These are phyloP conservation scores for Xylariales sp. DNA, from an alignment of 2,329 filamentous ascomycete species.

Conservation along the genomic window DNA sequence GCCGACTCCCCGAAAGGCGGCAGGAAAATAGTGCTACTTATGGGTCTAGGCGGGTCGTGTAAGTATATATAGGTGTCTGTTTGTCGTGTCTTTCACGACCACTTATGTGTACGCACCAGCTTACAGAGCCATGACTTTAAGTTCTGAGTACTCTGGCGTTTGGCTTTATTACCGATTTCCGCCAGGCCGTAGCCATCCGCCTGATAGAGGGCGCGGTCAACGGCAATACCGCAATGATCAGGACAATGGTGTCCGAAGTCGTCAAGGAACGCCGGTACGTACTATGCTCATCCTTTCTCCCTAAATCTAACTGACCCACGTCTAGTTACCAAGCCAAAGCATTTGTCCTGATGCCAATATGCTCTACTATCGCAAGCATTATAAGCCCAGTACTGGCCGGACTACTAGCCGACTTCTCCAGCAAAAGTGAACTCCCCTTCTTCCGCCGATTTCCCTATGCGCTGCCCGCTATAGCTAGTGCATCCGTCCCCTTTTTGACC, in stretches of 20 bases:
- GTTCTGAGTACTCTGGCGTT: constrained; percentile 32
- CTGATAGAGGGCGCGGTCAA: constrained; percentile 30
- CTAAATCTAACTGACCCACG: neutral
- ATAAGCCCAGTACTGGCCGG: constrained; percentile 28
- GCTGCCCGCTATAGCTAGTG: constrained; percentile 26
- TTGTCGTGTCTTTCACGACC: neutral
- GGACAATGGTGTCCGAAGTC: constrained; percentile 33
- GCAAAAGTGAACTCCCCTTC: constrained; percentile 26
- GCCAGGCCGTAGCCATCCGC: constrained; percentile 29
- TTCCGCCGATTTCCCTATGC: constrained; percentile 29
- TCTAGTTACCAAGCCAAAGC: constrained; percentile 29
- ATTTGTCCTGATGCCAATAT: constrained; percentile 32
- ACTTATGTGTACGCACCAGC: neutral
- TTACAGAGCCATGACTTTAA: constrained; percentile 16
- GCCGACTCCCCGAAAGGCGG: constrained; percentile 31
- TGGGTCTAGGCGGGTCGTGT: constrained; percentile 32
- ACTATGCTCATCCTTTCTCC: neutral
- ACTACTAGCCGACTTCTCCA: constrained; percentile 20
- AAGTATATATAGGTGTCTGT: constrained; percentile 9
- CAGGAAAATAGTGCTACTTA: constrained; percentile 29
- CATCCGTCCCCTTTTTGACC: constrained; percentile 16
- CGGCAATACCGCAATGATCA: constrained; percentile 31
- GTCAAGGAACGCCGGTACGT: constrained; percentile 33
- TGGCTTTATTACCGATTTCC: constrained; percentile 31
- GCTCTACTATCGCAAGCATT: constrained; percentile 29